Base-by-base conservation (phyloP, 2,329 filamentous ascomycete species). In the Neonectria hederae region DNA sequence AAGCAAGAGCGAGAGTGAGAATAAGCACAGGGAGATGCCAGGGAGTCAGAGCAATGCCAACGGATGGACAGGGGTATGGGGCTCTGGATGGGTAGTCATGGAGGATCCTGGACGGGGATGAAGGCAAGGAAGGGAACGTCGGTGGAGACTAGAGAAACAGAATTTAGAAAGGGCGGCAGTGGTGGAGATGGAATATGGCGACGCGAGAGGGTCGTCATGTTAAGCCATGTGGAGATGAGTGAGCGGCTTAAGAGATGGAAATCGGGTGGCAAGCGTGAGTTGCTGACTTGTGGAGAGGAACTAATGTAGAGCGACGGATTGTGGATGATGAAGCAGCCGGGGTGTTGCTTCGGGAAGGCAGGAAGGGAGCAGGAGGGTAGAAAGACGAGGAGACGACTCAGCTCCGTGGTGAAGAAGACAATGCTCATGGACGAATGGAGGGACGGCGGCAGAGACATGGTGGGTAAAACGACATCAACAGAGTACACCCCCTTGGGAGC, bases 401-500 rank as follows among this genome's bases (percentile, higher is more conserved):
- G 49, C 59, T 59, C 38, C 51, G 46, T 53, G 63, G 54, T 43
- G 43, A 64, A 54, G 49, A 62, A 57, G 54, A 57, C 43, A 53
- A 43, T 51, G 40, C 46, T 35, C 30, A 30, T 57, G 61, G 67
- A 65, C 69, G 71, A 73, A 71, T 70, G 38, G 63, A 65, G 60
- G 60, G 46, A 48, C 49, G 40, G 62, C 17, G 55, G 42, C 65
- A 73, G 68, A 73, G 71, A 73, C 71, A 73, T 66, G 71, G 71
- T 73, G 71, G 68, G 71, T 73, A 73, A 72, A 73, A 73, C 71
- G 71, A 67, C 65, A 71, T 63, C 61, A 65, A 63, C 26, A 52
- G 53, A 42, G 65, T 51, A 67, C 68, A 67, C 59, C 48, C 48
- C 54, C 24, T 51, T 32, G 59, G 56, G 52, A 32, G 59, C 63